Conservation (phyloP, 2,329 filamentous ascomycete genomes). For the Aspergillus sp. region DNA sequence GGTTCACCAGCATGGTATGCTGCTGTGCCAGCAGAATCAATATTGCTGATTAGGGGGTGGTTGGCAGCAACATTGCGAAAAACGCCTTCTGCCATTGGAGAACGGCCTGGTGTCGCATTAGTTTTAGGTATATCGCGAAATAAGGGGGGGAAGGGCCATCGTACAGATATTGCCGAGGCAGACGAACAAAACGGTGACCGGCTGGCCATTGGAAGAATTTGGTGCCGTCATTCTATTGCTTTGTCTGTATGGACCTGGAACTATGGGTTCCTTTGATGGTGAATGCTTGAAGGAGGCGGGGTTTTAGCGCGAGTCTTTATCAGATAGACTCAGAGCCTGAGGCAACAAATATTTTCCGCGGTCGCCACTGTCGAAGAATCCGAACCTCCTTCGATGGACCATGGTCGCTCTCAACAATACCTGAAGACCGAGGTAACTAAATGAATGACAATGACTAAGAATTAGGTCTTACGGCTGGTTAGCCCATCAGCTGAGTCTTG, state of each 20-base stretch:
- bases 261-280: background rate
- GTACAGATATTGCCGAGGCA: conserved; percentile 94
- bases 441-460: background rate
- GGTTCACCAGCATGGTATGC: conserved; percentile 77
- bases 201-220: conserved; percentile 14
- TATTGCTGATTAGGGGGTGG: conserved; percentile 59
- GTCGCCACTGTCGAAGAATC: background rate
- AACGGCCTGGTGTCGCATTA: conserved; percentile 53
- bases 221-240: conserved; percentile 23
- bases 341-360: background rate
- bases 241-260: background rate
- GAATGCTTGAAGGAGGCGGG: background rate
- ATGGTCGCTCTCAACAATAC: too few relatives aligned
- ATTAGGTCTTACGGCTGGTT: background rate
- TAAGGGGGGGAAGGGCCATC: conserved; percentile 14
- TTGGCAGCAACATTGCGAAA: conserved; percentile 70
- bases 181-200: conserved; percentile 81
- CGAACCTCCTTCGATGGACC: background rate
- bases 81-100: conserved; percentile 94
- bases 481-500: too few relatives aligned
- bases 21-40: conserved; percentile 89
- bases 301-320: background rate
- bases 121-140: conserved; percentile 1
- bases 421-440: too few relatives aligned
- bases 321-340: background rate